Percentiles rank a stretch among this genome's conserved stretches.
These are phyloP conservation scores for Graphium sp. DNA, from an alignment of 2,329 filamentous ascomycete species.

Conservation along the genomic window DNA sequence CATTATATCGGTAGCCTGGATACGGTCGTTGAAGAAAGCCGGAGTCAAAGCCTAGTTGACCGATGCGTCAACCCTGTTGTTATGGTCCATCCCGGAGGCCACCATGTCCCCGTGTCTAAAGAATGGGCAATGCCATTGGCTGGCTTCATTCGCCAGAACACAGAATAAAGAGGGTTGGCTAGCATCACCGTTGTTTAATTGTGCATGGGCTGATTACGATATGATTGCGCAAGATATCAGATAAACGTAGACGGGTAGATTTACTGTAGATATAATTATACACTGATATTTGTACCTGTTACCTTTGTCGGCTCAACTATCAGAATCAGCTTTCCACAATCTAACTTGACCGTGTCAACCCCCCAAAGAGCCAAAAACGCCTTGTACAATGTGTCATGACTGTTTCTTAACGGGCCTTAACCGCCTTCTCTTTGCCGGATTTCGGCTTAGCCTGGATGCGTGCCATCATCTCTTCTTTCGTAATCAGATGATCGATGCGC, in stretches of 20 bases:
- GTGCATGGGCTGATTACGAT: no score
- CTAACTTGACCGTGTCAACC: no score
- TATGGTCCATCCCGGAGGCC: constrained; percentile 68
- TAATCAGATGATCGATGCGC: constrained; percentile 93
- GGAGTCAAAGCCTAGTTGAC: constrained; percentile 51
- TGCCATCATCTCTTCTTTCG: constrained; percentile 99
- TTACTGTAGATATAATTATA: no score
- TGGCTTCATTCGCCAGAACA: constrained; percentile 49
- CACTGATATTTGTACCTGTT: no score
- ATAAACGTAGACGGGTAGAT: no score
- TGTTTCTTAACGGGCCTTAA: neutral
- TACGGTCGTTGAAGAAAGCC: constrained; percentile 68
- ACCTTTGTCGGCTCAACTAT: no score
- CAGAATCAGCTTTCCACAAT: no score
- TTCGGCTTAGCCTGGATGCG: constrained; percentile 57
- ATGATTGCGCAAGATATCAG: no score
- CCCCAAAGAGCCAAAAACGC: no score
- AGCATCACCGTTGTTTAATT: no score
- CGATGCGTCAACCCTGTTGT: constrained; percentile 37
- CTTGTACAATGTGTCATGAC: constrained; percentile 3
- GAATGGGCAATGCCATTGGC: constrained; percentile 65
- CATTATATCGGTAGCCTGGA: constrained; percentile 76
- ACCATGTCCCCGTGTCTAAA: constrained; percentile 73
- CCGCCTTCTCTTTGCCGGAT: constrained; percentile 13
- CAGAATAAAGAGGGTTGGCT: no score